A percentile compares a stretch with the other conserved stretches of the same genome.
Evolutionary conservation across 2,329 filamentous ascomycete species (phyloP).

Genomic region (Fusarium sublunatum): DNA sequence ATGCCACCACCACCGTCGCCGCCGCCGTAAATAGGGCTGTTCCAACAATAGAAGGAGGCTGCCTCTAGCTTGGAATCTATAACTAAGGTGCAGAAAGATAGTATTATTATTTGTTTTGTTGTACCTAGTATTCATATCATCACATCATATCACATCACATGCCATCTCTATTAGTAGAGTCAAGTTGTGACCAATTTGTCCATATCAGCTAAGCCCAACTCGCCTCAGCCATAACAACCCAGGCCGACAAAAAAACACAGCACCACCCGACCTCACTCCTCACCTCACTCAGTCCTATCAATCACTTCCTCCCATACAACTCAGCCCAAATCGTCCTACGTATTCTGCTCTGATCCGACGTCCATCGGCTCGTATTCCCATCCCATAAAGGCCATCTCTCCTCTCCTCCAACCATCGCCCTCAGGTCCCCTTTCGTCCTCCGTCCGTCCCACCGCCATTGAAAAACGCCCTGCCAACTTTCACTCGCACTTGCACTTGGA

Average conservation of each 20-base stretch:
- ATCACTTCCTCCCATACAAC: not conserved
- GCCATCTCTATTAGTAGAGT: conserved; percentile 1
- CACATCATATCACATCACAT: not conserved
- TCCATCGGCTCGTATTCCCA: conserved; percentile 46
- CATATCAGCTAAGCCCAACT: conserved; percentile 24
- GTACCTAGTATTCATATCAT: not conserved
- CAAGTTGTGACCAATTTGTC: not conserved
- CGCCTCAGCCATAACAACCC: conserved; percentile 31
- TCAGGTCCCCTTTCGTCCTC: conserved; percentile 21
- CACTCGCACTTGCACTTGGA: not conserved
- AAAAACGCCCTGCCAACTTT: conserved; percentile 31
- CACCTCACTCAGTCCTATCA: conserved; percentile 13
- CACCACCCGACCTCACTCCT: conserved; percentile 21
- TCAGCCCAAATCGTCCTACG: conserved; percentile 24
- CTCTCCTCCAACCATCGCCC: conserved; percentile 38
- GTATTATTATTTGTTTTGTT: not conserved
- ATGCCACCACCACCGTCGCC: conserved; percentile 36
- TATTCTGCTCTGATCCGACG: conserved; percentile 3
- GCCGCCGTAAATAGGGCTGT: conserved; percentile 33
- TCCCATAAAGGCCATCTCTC: conserved; percentile 33
- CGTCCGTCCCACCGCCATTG: conserved; percentile 43
- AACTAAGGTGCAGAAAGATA: conserved; percentile 13
- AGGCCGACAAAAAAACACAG: conserved; percentile 23
- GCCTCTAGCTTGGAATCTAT: conserved; percentile 27
- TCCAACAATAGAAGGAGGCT: conserved; percentile 41